Conservation (phyloP, 371 early-diverging fungal genomes). For the Mucor sp. region DNA sequence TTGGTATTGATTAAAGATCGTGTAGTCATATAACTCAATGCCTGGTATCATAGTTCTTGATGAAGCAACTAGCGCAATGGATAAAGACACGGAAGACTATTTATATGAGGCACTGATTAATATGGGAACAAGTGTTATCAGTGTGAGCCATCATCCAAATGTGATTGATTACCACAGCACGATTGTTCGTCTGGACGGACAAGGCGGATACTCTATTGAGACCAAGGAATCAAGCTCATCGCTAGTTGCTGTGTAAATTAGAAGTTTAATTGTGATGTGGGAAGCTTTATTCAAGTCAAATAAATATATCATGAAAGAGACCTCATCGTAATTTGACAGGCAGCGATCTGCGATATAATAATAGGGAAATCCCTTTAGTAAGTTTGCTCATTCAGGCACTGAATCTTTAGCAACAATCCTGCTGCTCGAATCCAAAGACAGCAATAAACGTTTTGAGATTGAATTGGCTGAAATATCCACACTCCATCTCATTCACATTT, state of each 20-base stretch:
- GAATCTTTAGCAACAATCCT: neutral
- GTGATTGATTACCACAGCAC: constrained; percentile 54
- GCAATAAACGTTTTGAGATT: constrained; percentile 2
- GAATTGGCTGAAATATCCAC: neutral
- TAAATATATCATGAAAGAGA: too few relatives aligned
- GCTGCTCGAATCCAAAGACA: neutral
- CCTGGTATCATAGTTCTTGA: constrained; percentile 55
- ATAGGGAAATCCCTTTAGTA: too few relatives aligned
- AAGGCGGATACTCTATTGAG: constrained; percentile 37
- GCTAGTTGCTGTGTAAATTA: constrained; percentile 10
- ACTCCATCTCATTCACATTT: neutral
- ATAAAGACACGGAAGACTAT: constrained; percentile 48
- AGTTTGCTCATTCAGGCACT: too few relatives aligned
- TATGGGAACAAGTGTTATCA: constrained; percentile 62
- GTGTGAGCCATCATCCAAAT: constrained; percentile 65
- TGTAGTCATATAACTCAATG: neutral
- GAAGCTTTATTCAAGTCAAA: too few relatives aligned
- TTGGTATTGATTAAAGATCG: neutral
- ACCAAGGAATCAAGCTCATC: neutral
- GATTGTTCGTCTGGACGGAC: constrained; percentile 45
- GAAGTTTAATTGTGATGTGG: too few relatives aligned
- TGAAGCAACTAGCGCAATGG: constrained; percentile 77
- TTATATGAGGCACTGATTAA: constrained; percentile 49
- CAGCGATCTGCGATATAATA: too few relatives aligned
- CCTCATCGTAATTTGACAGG: too few relatives aligned